phyloP scores from a whole-genome alignment of 441 rosid species.

The Aquilaria agallochum region DNA sequence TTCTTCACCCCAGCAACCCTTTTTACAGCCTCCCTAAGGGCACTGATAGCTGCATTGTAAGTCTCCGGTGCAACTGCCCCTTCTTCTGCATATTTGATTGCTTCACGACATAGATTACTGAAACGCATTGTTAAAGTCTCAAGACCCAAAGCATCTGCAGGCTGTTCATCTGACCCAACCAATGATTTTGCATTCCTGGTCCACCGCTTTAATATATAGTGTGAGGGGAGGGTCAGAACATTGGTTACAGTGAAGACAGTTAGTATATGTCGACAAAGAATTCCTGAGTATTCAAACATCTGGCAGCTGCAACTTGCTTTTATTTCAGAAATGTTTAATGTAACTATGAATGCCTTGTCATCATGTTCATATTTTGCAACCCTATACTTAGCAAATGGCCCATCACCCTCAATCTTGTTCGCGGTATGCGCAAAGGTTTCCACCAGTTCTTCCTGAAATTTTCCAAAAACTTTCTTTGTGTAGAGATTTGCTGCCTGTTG shows the following conservation, averaged over 20 bases:
- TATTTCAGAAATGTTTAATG: slow-evolving; percentile 37
- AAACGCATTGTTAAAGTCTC: slow-evolving; percentile 50
- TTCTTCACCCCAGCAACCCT: slow-evolving; percentile 37
- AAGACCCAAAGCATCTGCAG: slow-evolving; percentile 25
- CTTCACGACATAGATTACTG: slow-evolving; percentile 51
- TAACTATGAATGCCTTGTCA: slow-evolving; percentile 47
- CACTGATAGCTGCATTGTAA: slow-evolving; percentile 40
- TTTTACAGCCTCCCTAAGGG: slow-evolving; percentile 46
- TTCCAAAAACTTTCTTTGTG: slow-evolving; percentile 51
- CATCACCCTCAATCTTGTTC: slow-evolving; percentile 52
- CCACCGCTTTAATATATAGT: slow-evolving; percentile 61
- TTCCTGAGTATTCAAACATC: slow-evolving; percentile 68
- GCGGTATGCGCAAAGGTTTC: slow-evolving; percentile 66
- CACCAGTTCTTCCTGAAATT: slow-evolving; percentile 76
- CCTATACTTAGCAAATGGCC: slow-evolving; percentile 34
- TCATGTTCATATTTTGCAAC: slow-evolving; percentile 67
- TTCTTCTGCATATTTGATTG: slow-evolving; percentile 57
- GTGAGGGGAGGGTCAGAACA: slow-evolving; percentile 61
- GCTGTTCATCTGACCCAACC: slow-evolving; percentile 41
- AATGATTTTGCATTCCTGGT: slow-evolving; percentile 51
- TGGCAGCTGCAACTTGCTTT: slow-evolving; percentile 65
- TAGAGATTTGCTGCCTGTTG: slow-evolving; percentile 65
- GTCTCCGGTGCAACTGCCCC: slow-evolving; percentile 56
- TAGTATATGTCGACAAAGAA: slow-evolving; percentile 62
- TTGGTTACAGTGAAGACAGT: slow-evolving; percentile 71